These are phyloP conservation scores for Camellia japonica DNA, from an alignment of 148 eudicot species.

Conservation along the genomic window DNA sequence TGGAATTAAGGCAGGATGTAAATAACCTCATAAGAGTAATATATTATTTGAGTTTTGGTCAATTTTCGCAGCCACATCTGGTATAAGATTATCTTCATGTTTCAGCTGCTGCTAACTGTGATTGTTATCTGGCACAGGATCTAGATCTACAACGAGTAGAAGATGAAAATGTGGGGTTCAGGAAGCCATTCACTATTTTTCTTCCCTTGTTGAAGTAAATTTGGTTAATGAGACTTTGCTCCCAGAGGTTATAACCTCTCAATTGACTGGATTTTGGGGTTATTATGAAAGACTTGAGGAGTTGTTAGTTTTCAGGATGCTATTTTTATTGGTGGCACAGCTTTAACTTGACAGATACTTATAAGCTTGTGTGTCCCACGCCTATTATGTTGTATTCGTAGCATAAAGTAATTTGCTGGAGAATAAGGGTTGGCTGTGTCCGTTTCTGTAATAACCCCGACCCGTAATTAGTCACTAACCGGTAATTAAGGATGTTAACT, in stretches of 20 bases:
- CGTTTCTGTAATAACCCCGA: too few species aligned
- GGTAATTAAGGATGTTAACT: too few species aligned
- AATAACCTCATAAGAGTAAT: background rate
- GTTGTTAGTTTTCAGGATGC: background rate
- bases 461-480: too few species aligned
- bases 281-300: background rate
- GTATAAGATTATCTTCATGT: background rate
- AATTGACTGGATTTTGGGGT: background rate
- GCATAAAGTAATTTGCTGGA: background rate
- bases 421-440: background rate
- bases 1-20: too few species aligned
- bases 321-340: too few species aligned
- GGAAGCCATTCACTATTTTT: background rate
- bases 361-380: conserved; percentile 6
- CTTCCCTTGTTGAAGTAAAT: background rate
- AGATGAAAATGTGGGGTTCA: conserved; percentile 10
- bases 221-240: background rate
- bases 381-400: background rate
- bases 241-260: background rate
- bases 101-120: background rate
- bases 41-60: background rate
- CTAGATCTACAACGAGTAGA: conserved; percentile 15
- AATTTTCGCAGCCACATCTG: background rate
- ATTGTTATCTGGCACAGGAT: conserved; percentile 22
- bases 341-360: background rate